Evolutionary conservation across 1,139 yeast species (phyloP).

Genomic region (Suhomyces bribrorum): DNA sequence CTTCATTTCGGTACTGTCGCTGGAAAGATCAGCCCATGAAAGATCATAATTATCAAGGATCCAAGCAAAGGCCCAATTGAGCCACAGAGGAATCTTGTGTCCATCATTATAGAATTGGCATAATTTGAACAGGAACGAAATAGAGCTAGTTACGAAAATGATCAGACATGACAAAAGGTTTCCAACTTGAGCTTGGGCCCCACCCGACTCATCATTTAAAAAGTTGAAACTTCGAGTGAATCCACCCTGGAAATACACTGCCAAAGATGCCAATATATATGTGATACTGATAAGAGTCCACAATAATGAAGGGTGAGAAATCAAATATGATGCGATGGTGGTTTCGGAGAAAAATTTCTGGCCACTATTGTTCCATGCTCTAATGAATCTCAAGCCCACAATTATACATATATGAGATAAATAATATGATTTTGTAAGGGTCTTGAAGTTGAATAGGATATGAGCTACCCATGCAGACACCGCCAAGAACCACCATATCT

Average conservation of each 20-base stretch:
- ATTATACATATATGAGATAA: slow-evolving; percentile 28
- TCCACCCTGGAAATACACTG: slow-evolving; percentile 33
- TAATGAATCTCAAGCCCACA: slow-evolving; percentile 55
- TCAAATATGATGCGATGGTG: slow-evolving; percentile 49
- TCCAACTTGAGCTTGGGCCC: slow-evolving; percentile 23
- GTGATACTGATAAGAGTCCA: slow-evolving; percentile 55
- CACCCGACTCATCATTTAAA: slow-evolving; percentile 5
- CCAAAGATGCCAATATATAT: slow-evolving; percentile 27
- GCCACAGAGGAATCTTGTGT: slow-evolving; percentile 44
- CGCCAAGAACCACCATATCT: slow-evolving; percentile 87
- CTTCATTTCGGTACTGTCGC: slow-evolving; percentile 21
- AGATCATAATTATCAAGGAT: slow-evolving; percentile 29
- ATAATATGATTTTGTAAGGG: slow-evolving; percentile 1
- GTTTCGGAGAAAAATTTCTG: slow-evolving; percentile 63
- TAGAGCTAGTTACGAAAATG: slow-evolving; percentile 40
- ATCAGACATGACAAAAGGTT: slow-evolving; percentile 37
- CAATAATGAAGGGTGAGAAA: slow-evolving; percentile 31
- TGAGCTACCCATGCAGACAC: slow-evolving; percentile 25
- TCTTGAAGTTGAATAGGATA: slow-evolving; percentile 14
- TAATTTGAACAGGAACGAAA: slow-evolving; percentile 58
- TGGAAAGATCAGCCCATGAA: slow-evolving; percentile 5
- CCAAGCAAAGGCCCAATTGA: slow-evolving; percentile 34
- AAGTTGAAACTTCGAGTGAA: slow-evolving; percentile 17
- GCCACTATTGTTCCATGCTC: slow-evolving; percentile 91
- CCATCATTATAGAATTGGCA: slow-evolving; percentile 59